These are phyloP conservation scores for Blastobotrys illinoisensis DNA, from an alignment of 1,139 yeast genomes.

Conservation along the genomic window DNA sequence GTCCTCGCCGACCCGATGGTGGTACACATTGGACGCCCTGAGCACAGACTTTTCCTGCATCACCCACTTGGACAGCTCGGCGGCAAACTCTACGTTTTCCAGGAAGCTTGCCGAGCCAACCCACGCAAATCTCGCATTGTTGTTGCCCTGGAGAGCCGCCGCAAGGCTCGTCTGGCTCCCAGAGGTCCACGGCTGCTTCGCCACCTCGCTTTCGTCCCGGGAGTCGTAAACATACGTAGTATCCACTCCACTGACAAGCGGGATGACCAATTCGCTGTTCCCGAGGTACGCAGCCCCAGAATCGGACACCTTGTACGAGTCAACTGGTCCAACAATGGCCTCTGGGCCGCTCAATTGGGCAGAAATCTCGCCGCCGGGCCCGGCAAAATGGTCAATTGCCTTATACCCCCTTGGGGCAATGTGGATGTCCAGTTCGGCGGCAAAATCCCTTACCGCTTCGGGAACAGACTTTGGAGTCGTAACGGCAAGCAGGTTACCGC, in stretches of 20 bases:
- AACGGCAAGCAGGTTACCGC: constrained; percentile 71
- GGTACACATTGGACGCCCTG: constrained; percentile 49
- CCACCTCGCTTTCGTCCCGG: constrained; percentile 38
- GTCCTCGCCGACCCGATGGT: constrained; percentile 22
- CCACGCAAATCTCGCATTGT: constrained; percentile 80
- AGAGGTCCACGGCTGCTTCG: constrained; percentile 55
- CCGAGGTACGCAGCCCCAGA: constrained; percentile 54
- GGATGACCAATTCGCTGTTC: constrained; percentile 59
- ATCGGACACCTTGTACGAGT: background rate
- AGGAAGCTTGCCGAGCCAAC: constrained; percentile 61
- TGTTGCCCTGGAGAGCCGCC: constrained; percentile 77
- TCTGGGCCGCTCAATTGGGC: background rate
- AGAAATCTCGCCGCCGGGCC: constrained; percentile 21
- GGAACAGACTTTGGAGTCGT: constrained; percentile 56
- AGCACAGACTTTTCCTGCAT: constrained; percentile 66
- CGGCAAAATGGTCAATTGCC: constrained; percentile 61
- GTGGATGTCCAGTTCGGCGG: constrained; percentile 75
- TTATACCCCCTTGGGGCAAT: constrained; percentile 74
- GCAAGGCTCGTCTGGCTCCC: constrained; percentile 76
- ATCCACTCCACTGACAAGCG: constrained; percentile 62
- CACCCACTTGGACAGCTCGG: constrained; percentile 64
- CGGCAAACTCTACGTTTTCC: constrained; percentile 34
- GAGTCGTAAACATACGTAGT: constrained; percentile 58
- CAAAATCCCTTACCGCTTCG: constrained; percentile 59
- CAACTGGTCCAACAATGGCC: background rate